Percentiles rank a stretch among this genome's conserved stretches.
These are phyloP conservation scores for Rhododendron molle DNA, from an alignment of 148 eudicot genomes.

Conservation along the genomic window DNA sequence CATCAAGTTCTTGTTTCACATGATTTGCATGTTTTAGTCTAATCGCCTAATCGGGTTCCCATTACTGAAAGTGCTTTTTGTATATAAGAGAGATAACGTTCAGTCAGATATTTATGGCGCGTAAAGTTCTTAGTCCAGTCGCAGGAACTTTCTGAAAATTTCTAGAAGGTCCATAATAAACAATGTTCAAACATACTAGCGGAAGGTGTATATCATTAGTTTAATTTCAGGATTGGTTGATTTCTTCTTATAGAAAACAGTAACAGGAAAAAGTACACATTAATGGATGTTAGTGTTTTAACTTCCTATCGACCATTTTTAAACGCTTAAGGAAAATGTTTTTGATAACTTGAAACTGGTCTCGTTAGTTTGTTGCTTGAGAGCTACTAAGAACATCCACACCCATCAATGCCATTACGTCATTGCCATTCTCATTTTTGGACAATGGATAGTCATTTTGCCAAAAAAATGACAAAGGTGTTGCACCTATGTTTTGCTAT, in stretches of 20 bases:
- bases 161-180: not conserved
- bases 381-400: not conserved
- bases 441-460: too few relatives aligned
- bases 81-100: not conserved
- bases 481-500: too few relatives aligned
- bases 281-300: not conserved
- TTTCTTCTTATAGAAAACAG: not conserved
- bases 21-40: not conserved
- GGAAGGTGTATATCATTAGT: not conserved
- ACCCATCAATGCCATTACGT: too few relatives aligned
- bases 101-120: not conserved
- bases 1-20: not conserved
- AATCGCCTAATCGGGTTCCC: not conserved
- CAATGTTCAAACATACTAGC: not conserved
- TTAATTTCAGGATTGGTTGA: not conserved
- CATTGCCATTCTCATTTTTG: too few relatives aligned
- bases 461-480: too few relatives aligned
- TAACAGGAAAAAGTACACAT: not conserved
- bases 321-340: not conserved
- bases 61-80: not conserved
- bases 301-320: not conserved
- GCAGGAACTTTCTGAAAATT: not conserved
- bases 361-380: not conserved
- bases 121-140: not conserved
- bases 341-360: not conserved